Evolutionary conservation across 2,329 filamentous ascomycete genomes (phyloP).

Genomic region (Cryphonectria radicalis): DNA sequence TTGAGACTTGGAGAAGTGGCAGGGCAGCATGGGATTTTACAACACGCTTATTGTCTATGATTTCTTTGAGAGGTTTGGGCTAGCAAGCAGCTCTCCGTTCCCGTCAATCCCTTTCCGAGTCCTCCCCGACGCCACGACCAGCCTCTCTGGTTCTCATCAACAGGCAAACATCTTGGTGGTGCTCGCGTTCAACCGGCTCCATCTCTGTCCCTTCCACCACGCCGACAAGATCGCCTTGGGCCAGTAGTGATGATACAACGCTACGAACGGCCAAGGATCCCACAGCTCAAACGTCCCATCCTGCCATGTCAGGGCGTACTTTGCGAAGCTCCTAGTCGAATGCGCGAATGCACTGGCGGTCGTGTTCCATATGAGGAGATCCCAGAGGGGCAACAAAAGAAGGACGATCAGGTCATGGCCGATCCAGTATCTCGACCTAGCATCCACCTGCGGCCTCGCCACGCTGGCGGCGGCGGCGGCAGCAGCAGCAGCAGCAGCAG

Average conservation of each 20-base stretch:
- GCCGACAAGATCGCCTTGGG: slow-evolving; percentile 54
- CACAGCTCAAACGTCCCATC: slow-evolving; percentile 57
- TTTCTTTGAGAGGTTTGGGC: not conserved
- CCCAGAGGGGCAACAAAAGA: slow-evolving; percentile 51
- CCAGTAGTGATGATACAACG: slow-evolving; percentile 61
- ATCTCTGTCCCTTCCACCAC: slow-evolving; percentile 52
- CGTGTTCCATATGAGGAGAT: slow-evolving; percentile 34
- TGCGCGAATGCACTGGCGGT: slow-evolving; percentile 31
- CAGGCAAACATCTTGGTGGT: slow-evolving; percentile 45
- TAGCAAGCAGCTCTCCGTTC: not conserved
- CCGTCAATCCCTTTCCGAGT: not conserved
- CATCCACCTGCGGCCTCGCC: slow-evolving; percentile 31
- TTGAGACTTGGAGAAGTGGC: not conserved
- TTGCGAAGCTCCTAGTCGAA: slow-evolving; percentile 37
- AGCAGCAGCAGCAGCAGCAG: not conserved
- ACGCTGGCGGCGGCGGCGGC: not conserved
- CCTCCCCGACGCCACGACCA: not conserved
- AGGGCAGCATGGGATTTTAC: not conserved
- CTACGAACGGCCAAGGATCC: slow-evolving; percentile 62
- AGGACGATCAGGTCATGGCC: slow-evolving; percentile 65
- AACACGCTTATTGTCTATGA: not conserved
- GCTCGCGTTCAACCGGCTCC: slow-evolving; percentile 71
- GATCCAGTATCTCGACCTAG: slow-evolving; percentile 62
- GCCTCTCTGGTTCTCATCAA: not conserved
- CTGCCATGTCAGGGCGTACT: slow-evolving; percentile 54